A percentile compares a stretch with the other conserved stretches of the same genome.
phyloP scores from a whole-genome alignment of 2,329 filamentous ascomycete species.

The Hypomyces rosellus region DNA sequence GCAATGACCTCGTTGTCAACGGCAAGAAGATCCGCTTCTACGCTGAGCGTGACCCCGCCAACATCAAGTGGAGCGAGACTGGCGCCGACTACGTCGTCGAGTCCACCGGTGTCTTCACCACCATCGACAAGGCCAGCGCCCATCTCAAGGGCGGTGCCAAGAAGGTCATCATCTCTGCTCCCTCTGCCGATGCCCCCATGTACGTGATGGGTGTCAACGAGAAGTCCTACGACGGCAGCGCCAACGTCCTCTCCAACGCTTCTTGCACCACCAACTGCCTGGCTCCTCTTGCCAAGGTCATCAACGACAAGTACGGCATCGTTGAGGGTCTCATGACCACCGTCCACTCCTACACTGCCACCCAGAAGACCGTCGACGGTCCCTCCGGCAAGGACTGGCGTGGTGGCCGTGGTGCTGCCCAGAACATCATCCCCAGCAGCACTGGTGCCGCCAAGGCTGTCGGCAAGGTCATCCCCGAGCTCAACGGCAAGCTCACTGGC shows the following conservation, averaged over 20 bases:
- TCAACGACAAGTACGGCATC: conserved; percentile 97
- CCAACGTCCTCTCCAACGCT: conserved; percentile 96
- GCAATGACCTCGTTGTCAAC: conserved; percentile 75
- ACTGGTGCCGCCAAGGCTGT: conserved; percentile 99
- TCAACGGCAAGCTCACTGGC: conserved; percentile 99
- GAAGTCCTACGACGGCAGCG: conserved; percentile 81
- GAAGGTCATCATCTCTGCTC: conserved; percentile 93
- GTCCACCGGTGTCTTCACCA: conserved; percentile 99
- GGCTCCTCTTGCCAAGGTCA: conserved; percentile 97
- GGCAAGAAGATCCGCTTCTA: conserved; percentile 95
- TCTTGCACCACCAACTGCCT: conserved; percentile 99
- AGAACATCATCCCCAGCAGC: conserved; percentile 99
- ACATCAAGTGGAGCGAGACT: conserved; percentile 84
- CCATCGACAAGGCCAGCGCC: conserved; percentile 87
- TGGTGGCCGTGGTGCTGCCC: conserved; percentile 95
- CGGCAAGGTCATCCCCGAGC: conserved; percentile 96
- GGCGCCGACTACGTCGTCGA: conserved; percentile 93
- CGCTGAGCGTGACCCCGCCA: conserved; percentile 80
- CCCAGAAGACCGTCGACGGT: conserved; percentile 98
- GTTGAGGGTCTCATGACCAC: conserved; percentile 99
- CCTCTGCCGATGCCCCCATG: conserved; percentile 95
- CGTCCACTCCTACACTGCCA: conserved; percentile 98
- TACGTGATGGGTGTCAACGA: conserved; percentile 99
- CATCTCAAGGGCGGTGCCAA: conserved; percentile 96
- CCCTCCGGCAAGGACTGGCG: conserved; percentile 99